Percentiles rank a stretch among this genome's conserved stretches.
These are phyloP conservation scores for Galeopsis tetrahit DNA, from an alignment of 257 asterid species.

Conservation along the genomic window DNA sequence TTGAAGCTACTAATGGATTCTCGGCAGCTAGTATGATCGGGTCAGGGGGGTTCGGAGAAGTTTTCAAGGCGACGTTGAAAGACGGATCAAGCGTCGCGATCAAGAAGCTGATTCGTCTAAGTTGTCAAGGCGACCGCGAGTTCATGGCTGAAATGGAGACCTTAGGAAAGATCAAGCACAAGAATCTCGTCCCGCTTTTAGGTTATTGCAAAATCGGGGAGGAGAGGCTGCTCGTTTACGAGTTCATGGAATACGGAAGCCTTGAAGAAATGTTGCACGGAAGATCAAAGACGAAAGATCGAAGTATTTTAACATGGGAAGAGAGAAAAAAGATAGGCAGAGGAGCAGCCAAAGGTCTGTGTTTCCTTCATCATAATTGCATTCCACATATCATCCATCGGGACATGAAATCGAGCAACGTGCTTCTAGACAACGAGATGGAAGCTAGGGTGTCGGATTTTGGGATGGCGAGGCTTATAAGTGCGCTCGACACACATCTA, in stretches of 20 bases:
- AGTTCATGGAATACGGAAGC: constrained; percentile 84
- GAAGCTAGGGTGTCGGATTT: constrained; percentile 90
- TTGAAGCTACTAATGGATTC: constrained; percentile 92
- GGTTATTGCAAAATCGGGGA: constrained; percentile 95
- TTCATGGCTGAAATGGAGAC: constrained; percentile 99
- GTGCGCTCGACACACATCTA: constrained; percentile 86
- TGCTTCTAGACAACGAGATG: constrained; percentile 74
- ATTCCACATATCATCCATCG: constrained; percentile 94
- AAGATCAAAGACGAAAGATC: constrained; percentile 40
- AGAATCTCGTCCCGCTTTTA: constrained; percentile 74
- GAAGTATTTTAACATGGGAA: constrained; percentile 65
- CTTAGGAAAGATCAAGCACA: constrained; percentile 86
- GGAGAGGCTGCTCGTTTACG: constrained; percentile 84
- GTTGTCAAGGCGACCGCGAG: constrained; percentile 89
- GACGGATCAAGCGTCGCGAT: constrained; percentile 94
- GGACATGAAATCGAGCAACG: constrained; percentile 96
- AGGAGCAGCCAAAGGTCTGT: constrained; percentile 92
- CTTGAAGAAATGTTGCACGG: constrained; percentile 87
- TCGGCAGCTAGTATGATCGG: constrained; percentile 88
- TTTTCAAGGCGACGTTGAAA: constrained; percentile 81
- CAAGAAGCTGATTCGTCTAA: constrained; percentile 77
- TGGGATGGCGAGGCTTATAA: constrained; percentile 93
- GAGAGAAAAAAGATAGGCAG: constrained; percentile 85
- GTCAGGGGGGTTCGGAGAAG: constrained; percentile 95
- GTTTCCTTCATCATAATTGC: constrained; percentile 97